A percentile compares a stretch with the other conserved stretches of the same genome.
Conservation (phyloP, 805 yeast genomes). For the Saccharomycopsis sp. region DNA sequence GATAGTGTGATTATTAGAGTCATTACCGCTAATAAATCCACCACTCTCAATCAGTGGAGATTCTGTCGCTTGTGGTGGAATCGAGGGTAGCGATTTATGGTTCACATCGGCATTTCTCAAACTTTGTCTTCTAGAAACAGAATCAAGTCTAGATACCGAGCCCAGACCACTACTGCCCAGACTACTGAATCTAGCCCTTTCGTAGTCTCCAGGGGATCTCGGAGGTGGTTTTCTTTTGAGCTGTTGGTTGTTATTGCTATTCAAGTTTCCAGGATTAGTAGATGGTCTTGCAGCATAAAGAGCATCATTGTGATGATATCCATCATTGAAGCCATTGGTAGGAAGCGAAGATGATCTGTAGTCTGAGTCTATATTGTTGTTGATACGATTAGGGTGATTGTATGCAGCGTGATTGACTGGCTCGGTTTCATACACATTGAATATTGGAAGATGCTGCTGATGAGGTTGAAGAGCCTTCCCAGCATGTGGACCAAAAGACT, state of each 20-base stretch:
- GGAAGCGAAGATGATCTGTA: background rate
- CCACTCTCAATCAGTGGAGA: background rate
- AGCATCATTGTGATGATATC: background rate
- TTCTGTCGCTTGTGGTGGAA: conserved; percentile 10
- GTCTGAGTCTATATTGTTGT: too few relatives aligned
- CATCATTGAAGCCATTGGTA: background rate
- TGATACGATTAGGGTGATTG: too few relatives aligned
- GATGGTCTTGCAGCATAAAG: background rate
- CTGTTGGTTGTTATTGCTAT: background rate
- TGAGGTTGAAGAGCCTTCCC: background rate
- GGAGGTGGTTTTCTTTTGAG: conserved; percentile 18
- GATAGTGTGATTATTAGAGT: background rate
- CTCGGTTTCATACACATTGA: background rate
- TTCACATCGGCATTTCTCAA: conserved; percentile 6
- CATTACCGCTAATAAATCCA: too few relatives aligned
- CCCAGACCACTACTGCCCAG: background rate
- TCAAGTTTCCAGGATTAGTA: background rate
- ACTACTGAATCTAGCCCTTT: conserved; percentile 2
- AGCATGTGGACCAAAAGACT: background rate
- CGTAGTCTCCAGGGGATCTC: conserved; percentile 14
- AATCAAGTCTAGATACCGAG: conserved; percentile 3
- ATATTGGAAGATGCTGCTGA: background rate
- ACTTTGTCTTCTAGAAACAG: conserved; percentile 10
- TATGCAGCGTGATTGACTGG: too few relatives aligned
- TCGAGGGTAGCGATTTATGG: conserved; percentile 9